A percentile compares a stretch with the other conserved stretches of the same genome.
phyloP scores from a whole-genome alignment of 1,284 basidiomycete genomes.

The Austroboletus novae-zelandiae region DNA sequence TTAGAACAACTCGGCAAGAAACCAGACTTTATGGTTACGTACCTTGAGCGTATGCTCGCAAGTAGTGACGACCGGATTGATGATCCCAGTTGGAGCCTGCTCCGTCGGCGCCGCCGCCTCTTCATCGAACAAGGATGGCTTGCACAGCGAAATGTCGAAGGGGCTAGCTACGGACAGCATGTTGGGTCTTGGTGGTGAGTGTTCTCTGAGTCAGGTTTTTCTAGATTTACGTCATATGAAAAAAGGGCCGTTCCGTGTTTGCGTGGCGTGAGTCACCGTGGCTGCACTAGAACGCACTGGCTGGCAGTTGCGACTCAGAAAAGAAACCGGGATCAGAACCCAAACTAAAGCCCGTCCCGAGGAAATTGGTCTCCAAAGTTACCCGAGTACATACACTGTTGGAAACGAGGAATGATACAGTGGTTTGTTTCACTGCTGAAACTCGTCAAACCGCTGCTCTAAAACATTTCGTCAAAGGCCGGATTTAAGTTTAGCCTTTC shows the following conservation, averaged over 20 bases:
- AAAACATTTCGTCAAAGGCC: too few species aligned
- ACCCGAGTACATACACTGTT: background rate
- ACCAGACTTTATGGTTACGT: constrained; percentile 6
- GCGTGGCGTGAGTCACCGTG: background rate
- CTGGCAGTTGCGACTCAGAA: background rate
- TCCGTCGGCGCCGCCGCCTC: background rate
- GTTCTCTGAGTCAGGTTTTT: constrained; percentile 1
- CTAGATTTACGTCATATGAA: constrained; percentile 11
- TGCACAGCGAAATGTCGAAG: background rate
- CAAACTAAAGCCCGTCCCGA: background rate
- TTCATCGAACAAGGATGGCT: constrained; percentile 1
- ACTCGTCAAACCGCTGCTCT: background rate
- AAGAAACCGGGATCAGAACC: background rate
- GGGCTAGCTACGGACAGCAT: constrained; percentile 21
- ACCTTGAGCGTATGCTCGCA: constrained; percentile 53
- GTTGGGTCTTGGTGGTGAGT: background rate
- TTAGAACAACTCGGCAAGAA: background rate
- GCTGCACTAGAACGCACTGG: background rate
- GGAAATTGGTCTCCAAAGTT: background rate
- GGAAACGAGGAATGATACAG: too few species aligned
- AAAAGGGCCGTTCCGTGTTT: background rate
- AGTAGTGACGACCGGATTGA: constrained; percentile 51
- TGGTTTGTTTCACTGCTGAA: background rate
- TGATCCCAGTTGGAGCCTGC: background rate
- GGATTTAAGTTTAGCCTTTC: constrained; percentile 18